Evolutionary conservation across 495 filamentous ascomycete species (phyloP).

Genomic region (Aspergillus incahuasiensis): DNA sequence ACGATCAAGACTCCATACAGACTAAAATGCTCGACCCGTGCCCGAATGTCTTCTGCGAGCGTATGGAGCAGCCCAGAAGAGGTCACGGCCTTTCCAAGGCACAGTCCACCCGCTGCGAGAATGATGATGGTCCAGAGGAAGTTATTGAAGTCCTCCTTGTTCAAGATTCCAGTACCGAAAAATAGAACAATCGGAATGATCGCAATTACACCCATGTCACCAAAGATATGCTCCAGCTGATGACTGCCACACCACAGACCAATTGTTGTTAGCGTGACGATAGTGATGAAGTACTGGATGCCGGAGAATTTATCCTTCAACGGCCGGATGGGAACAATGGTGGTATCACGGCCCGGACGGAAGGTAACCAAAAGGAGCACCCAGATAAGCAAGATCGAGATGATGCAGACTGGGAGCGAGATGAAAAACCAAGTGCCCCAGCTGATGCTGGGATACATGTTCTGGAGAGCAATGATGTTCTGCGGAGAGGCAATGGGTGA

Average conservation of each 20-base stretch:
- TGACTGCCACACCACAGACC: slow-evolving; percentile 88
- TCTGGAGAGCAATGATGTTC: slow-evolving; percentile 92
- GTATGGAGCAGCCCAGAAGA: slow-evolving; percentile 90
- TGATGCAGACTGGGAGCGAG: slow-evolving; percentile 84
- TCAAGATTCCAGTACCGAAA: slow-evolving; percentile 95
- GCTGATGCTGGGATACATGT: slow-evolving; percentile 84
- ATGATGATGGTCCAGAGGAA: slow-evolving; percentile 99
- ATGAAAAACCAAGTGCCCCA: slow-evolving; percentile 98
- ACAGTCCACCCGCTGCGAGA: slow-evolving; percentile 87
- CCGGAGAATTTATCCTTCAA: slow-evolving; percentile 85
- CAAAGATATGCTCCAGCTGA: slow-evolving; percentile 80
- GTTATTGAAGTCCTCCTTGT: slow-evolving; percentile 99
- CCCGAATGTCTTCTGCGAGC: slow-evolving; percentile 71
- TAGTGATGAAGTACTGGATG: slow-evolving; percentile 85
- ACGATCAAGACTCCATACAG: slow-evolving; percentile 85
- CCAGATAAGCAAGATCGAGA: slow-evolving; percentile 89
- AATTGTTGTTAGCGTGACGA: slow-evolving; percentile 84
- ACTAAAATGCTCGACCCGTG: slow-evolving; percentile 67
- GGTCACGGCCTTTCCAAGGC: slow-evolving; percentile 91
- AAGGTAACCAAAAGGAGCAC: slow-evolving; percentile 77
- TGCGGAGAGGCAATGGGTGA: slow-evolving; percentile 96
- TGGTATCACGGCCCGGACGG: slow-evolving; percentile 74
- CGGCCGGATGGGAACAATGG: slow-evolving; percentile 86
- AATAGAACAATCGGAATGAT: slow-evolving; percentile 94
- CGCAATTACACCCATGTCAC: slow-evolving; percentile 97